phyloP scores from a whole-genome alignment of 345 rosid genomes.

The Triadica sebifera region DNA sequence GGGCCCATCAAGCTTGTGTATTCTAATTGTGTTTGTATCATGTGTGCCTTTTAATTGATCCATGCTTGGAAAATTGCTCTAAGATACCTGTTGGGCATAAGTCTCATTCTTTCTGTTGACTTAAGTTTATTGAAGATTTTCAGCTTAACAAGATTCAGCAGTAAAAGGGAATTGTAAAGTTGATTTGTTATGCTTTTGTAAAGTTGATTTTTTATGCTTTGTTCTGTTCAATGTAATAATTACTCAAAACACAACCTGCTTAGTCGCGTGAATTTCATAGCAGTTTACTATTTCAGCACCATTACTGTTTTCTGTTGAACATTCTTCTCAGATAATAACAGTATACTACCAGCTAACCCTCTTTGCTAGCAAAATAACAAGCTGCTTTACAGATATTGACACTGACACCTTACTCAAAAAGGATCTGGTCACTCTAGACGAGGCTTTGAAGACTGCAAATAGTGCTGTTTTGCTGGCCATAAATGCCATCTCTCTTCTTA shows the following conservation, averaged over 20 bases:
- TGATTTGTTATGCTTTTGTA: no score
- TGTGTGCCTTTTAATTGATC: slow-evolving; percentile 1
- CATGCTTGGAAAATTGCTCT: neutral
- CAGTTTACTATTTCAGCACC: neutral
- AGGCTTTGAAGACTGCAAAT: slow-evolving; percentile 84
- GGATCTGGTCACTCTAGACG: slow-evolving; percentile 82
- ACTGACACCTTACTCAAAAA: slow-evolving; percentile 72
- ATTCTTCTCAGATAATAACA: slow-evolving; percentile 4
- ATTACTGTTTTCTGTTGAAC: neutral
- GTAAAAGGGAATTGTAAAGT: neutral
- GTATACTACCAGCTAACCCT: neutral
- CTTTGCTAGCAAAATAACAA: slow-evolving; percentile 12
- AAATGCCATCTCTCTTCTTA: slow-evolving; percentile 53
- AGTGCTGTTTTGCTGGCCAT: slow-evolving; percentile 78
- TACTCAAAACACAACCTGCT: neutral
- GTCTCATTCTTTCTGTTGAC: neutral
- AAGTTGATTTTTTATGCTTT: neutral
- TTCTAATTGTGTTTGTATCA: neutral
- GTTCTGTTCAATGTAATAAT: neutral
- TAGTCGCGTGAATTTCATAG: neutral
- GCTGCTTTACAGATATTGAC: slow-evolving; percentile 64
- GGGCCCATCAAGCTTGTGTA: neutral
- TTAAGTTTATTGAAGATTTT: neutral
- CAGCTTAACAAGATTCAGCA: neutral
- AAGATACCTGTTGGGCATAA: neutral